Percentiles rank a stretch among this genome's conserved stretches.
These are phyloP conservation scores for Ilyonectria sp. DNA, from an alignment of 2,329 filamentous ascomycete genomes.

Conservation along the genomic window DNA sequence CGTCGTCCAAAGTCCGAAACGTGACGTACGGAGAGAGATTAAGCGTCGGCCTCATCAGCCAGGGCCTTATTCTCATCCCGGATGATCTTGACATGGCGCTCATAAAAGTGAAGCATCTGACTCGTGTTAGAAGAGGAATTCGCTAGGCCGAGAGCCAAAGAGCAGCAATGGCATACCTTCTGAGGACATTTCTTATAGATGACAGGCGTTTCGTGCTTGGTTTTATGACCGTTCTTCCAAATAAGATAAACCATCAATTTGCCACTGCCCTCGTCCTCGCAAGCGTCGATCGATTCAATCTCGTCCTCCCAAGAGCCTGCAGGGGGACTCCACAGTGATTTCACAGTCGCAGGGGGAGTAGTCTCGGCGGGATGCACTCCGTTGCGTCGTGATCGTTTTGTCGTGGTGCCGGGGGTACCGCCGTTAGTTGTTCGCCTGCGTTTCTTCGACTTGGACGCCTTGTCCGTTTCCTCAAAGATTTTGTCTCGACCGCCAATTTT, in stretches of 20 bases:
- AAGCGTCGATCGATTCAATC: constrained; percentile 79
- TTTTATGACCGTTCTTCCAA: constrained; percentile 83
- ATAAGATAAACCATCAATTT: constrained; percentile 78
- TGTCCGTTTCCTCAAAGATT: constrained; percentile 66
- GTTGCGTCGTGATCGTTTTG: constrained; percentile 64
- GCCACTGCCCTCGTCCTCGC: constrained; percentile 74
- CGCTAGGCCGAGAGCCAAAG: background rate
- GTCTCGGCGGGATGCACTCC: constrained; percentile 65
- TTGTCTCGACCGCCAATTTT: constrained; percentile 74
- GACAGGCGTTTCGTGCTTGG: constrained; percentile 77
- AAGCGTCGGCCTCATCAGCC: constrained; percentile 35
- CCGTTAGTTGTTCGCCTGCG: constrained; percentile 64
- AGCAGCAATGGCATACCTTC: constrained; percentile 66
- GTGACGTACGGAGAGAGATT: background rate
- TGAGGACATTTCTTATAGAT: constrained; percentile 85
- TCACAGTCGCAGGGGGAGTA: constrained; percentile 63
- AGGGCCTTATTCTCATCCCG: constrained; percentile 53
- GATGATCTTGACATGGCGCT: constrained; percentile 70
- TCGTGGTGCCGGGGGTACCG: constrained; percentile 52
- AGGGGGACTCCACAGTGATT: constrained; percentile 74
- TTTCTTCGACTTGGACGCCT: constrained; percentile 70
- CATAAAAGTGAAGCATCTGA: constrained; percentile 74
- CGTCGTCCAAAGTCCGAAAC: background rate
- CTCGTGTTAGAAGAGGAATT: constrained; percentile 12
- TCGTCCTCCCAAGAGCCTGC: constrained; percentile 84